Evolutionary conservation across 2,329 filamentous ascomycete genomes (phyloP), one percentile per base, ranked within the genome.

Genomic region (Monascus ruber): DNA sequence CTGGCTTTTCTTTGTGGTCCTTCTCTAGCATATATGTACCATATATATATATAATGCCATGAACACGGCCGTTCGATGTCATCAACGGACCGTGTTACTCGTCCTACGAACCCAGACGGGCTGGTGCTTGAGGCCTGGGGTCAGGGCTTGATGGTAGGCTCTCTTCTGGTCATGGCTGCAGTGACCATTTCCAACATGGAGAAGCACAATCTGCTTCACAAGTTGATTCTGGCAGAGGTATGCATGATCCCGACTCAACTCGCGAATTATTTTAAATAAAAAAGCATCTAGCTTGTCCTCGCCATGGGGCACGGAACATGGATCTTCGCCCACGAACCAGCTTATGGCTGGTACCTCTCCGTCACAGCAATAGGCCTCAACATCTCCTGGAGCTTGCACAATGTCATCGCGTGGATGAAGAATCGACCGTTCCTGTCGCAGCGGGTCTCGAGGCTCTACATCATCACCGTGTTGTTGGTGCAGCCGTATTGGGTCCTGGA

Each of bases 321-420:
- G 53, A 70, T 77, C 29, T 79, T 79, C 57, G 68, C 71, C 39
- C 60, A 68, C 43, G 66, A 64, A 6, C 73, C 73, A 0, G 63
- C 64, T 3, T 79, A 77, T 50, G 75, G 73, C 36, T 81, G 77
- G 77, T 81, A 78, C 56, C 64, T 81, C 2, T 77, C 74, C 1
- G 63, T 68, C 24, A 76, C 73, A 2, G 77, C 74, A 5, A 71
- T 80, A 5, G 68, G 74, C 11, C 68, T 82, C 24, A 78, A 79
- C 46, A 60, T 70, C n/a, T 79, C 74, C 3, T 81, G 76, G 74
- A 70, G 66, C 8, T 58, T 82, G 6, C 78, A 82, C 55, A 82
- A 81, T 45, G 66, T 81, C 43, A 76, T 82, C 42, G 70, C 77
- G 1, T 82, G 77, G 78, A 71, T 82, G 57, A 81, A 81, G 57